Evolutionary conservation across 768 basidiomycete genomes (phyloP), one percentile per base, ranked within the genome.

Genomic region (Clitopilus hobsonii): DNA sequence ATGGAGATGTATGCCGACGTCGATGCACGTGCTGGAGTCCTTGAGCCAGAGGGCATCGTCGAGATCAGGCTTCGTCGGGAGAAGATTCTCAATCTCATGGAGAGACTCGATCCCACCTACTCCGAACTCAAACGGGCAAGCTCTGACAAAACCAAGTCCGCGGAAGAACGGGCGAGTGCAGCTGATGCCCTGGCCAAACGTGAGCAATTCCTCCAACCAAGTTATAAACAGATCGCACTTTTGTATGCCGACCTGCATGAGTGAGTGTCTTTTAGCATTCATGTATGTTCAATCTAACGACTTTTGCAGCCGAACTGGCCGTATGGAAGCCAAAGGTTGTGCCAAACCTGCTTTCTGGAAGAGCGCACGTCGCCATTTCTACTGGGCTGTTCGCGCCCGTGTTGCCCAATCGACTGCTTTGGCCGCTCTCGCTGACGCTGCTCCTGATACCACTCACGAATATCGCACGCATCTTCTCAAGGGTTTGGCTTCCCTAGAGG

Each of bases 1-100:
- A 97, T 99, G 96, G 90, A 97, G 74, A 98, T 99, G 96, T 98
- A 94, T 65, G 96, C 95, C 23, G 97, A 98, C 66, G 85, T 90
- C 45, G 95, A 97, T 6, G 84, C 97, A 20, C 89, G 97, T 54
- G 97, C 94, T 45, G 97, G 97, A 78, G 93, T 99, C 26, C 77
- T 92, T 45, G 97, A 99, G 69, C 91, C 97, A 1, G 97, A 98
- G 73, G 97, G 97, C 70, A 84, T 98, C 65, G 81, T 98, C 55
- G 97, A 98, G 72, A 96, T 97, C 77, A 96, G 95, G 81, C 85
- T 98, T 85, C 89, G 97, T 58, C 88, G 92, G 45, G 94, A 96
- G 69, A 98, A 96, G 78, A 82, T 98, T 41, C 71, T 92, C 56
- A 73, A 76, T 5, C 75, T 96, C 58, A 98, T 99, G 97, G 94